These are phyloP conservation scores for Tinospora cordifolia DNA, from an alignment of 164 flowering plant species.

Conservation along the genomic window DNA sequence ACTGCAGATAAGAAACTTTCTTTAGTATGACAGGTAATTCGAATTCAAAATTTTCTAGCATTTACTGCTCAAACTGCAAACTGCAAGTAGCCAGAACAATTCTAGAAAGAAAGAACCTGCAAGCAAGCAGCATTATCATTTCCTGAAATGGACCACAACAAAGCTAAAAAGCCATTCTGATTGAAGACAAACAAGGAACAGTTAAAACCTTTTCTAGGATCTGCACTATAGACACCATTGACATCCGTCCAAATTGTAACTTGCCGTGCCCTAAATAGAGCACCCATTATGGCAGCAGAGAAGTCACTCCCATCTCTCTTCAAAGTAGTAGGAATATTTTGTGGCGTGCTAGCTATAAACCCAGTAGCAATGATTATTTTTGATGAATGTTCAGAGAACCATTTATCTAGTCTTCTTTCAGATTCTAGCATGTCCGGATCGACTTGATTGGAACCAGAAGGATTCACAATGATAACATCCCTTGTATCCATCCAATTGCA, in stretches of 20 bases:
- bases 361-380: slow-evolving; percentile 85
- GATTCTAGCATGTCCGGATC: slow-evolving; percentile 86
- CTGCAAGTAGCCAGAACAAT: neutral
- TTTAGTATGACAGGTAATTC: neutral
- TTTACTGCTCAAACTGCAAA: neutral
- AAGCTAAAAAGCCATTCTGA: neutral
- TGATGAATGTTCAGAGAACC: slow-evolving; percentile 62
- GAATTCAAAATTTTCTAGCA: neutral
- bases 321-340: slow-evolving; percentile 90
- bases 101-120: neutral
- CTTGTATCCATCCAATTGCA: slow-evolving; percentile 97
- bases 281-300: slow-evolving; percentile 98
- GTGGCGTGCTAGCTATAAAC: slow-evolving; percentile 85
- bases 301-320: slow-evolving; percentile 99
- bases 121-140: neutral
- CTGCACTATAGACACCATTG: slow-evolving; percentile 98
- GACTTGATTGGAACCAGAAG: slow-evolving; percentile 74
- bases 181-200: neutral
- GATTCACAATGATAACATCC: slow-evolving; percentile 87
- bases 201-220: slow-evolving; percentile 87
- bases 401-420: slow-evolving; percentile 63
- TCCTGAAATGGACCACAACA: neutral
- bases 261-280: slow-evolving; percentile 69
- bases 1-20: slow-evolving; percentile 43
- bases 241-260: slow-evolving; percentile 99